Evolutionary conservation across 2,329 filamentous ascomycete species (phyloP).

Genomic region (Tolypocladium album): DNA sequence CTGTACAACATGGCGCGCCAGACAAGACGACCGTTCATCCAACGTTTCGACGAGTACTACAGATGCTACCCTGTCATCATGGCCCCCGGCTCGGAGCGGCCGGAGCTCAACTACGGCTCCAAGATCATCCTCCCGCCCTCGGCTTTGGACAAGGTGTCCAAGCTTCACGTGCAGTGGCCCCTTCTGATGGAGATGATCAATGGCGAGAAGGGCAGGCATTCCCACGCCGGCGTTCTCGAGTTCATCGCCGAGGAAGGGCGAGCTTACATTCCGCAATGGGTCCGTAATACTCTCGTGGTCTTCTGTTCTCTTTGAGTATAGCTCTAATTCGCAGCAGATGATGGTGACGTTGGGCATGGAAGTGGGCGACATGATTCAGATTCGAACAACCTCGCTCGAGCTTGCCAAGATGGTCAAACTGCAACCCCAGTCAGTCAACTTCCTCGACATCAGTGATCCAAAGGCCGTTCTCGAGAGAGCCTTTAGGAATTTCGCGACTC

Average conservation of each 20-base stretch:
- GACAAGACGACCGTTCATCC: conserved; percentile 39
- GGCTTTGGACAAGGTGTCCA: conserved; percentile 90
- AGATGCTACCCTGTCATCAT: conserved; percentile 93
- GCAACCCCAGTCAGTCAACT: conserved; percentile 84
- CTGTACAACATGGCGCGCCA: conserved; percentile 37
- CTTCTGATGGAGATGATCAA: conserved; percentile 96
- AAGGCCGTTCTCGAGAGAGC: conserved; percentile 95
- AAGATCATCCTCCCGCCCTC: conserved; percentile 97
- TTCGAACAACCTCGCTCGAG: conserved; percentile 88
- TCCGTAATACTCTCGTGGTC: conserved; percentile 26
- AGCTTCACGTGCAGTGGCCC: conserved; percentile 92
- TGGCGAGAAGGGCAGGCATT: conserved; percentile 66
- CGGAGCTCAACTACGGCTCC: conserved; percentile 87
- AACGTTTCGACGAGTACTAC: conserved; percentile 97
- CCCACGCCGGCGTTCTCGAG: conserved; percentile 90
- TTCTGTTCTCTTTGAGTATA: background rate
- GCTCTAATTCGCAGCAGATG: conserved; percentile 46
- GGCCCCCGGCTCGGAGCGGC: conserved; percentile 81
- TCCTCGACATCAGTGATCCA: conserved; percentile 93
- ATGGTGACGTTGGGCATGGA: conserved; percentile 88
- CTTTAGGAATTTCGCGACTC: conserved; percentile 88
- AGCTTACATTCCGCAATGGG: conserved; percentile 93
- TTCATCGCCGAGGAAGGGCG: conserved; percentile 97
- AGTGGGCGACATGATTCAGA: conserved; percentile 86
- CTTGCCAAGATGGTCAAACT: conserved; percentile 91